Evolutionary conservation across 306 rosid species (phyloP).

Genomic region (Malus sieversii): DNA sequence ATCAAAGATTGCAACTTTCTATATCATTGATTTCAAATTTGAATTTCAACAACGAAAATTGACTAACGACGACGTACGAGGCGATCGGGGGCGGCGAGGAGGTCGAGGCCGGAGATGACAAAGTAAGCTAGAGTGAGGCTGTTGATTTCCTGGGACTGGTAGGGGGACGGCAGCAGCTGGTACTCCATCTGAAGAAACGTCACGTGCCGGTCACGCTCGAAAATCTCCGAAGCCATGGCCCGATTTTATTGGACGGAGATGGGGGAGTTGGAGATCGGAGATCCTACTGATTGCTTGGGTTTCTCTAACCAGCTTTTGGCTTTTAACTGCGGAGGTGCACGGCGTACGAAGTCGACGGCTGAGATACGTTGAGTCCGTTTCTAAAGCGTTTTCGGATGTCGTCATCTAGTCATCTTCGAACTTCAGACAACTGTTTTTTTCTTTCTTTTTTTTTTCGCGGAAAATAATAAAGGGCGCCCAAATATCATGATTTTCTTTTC

Average conservation of each 20-base stretch:
- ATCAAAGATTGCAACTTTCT: neutral
- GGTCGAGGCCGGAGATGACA: conserved; percentile 69
- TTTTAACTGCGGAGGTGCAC: neutral
- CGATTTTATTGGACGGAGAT: neutral
- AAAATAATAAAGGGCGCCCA: neutral
- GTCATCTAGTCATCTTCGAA: neutral
- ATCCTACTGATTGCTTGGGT: neutral
- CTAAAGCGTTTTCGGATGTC: neutral
- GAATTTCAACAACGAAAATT: neutral
- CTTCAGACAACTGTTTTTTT: neutral
- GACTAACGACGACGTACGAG: conserved; percentile 12
- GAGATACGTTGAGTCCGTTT: neutral
- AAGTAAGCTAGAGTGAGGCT: conserved; percentile 93
- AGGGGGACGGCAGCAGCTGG: conserved; percentile 50
- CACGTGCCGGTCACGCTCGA: conserved; percentile 59
- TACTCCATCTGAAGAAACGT: conserved; percentile 62
- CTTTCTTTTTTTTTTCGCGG: neutral
- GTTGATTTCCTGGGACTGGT: conserved; percentile 71
- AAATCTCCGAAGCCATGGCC: conserved; percentile 7
- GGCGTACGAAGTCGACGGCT: neutral
- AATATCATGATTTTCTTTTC: no score
- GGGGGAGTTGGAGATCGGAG: neutral
- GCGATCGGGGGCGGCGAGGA: conserved; percentile 47
- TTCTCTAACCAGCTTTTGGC: neutral
- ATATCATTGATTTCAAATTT: neutral